Base-by-base conservation (phyloP, 768 basidiomycete genomes). In the Lactifluus piperatus region DNA sequence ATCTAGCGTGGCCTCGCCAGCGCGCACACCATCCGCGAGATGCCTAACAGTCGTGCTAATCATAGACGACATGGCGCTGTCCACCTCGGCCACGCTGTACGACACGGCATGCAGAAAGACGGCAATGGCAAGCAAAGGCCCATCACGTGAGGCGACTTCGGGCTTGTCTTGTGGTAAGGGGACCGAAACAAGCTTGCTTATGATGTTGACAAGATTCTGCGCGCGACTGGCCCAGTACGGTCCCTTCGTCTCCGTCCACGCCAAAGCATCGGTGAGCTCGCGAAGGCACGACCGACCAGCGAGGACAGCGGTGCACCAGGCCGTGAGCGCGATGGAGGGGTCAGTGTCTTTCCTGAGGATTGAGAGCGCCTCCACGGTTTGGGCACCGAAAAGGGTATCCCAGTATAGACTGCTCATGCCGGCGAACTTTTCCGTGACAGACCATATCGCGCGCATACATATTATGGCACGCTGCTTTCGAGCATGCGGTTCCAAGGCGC, bases 341-440 rank as follows among this genome's bases (percentile, higher is more conserved):
- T 30, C 52, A 18, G 5, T 0, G 6, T 61, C 52, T n/a, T 54
- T 37, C 39, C 14, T 30, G 16, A 61, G 58, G 13, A 34, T 11
- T 16, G 48, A 26, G 26, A 62, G 57, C 13, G 61, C 41, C 9
- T 60, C 47, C 30, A 44, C 61, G 2, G 61, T 60, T n/a, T 61
- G 51, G 0, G 10, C 32, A 3, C 58, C 61, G 29, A 62, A 62
- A 24, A 54, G 51, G 9, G 48, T 60, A 24, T 62, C 58, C 61
- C 61, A 62, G 47, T 26, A 62, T 10, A 51, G 48, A 9, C 39
- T 44, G 0, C 20, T 29, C n/a, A 29, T 32, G 7, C 37, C 46
- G 6, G 29, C 41, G 48, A 53, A 62, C 43, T 60, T 60, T 48
- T 54, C 57, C n/a, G 61, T 62, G n/a, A 62, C n/a, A 27, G 27